Base-by-base conservation (phyloP, 257 asterid species). In the Paulownia fortunei region DNA sequence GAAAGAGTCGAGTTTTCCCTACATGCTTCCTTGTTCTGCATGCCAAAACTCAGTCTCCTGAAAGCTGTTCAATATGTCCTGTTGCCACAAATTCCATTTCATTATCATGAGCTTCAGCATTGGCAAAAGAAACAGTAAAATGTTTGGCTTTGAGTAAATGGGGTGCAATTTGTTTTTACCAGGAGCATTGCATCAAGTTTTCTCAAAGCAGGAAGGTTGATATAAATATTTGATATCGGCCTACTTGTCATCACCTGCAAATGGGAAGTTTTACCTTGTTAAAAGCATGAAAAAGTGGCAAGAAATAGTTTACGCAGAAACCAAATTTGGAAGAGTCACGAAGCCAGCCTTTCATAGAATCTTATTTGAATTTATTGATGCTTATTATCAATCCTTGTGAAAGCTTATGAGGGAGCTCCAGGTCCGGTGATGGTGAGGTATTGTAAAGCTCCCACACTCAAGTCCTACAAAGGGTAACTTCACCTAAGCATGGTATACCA, bases 31-130 rank as follows among this genome's bases (percentile, higher is more conserved):
- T 66, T 89, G 79, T 67, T 93, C 97, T 5, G 91, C 98, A 65
- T 96, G 93, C 99, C 97, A 90, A 68, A 96, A 93, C 73, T 96
- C 97, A 0, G 87, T 88, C 24, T 83, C 90, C 81, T 84, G 89
- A 69, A 96, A 96, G 83, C 95, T 85, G 74, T 92, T 94, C 89
- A 93, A 58, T 60, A 85, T 82, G 27, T 88, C 98, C 98, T 95
- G 91, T 70, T 68, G 74, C 82, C 21, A 80, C 19, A 39, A 32
- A 27, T 26, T 26, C 19, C n/a, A n/a, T 49, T 32, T 13, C 44
- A 58, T 52, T 9, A 10, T 42, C 44, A 69, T 56, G n/a, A 76
- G 6, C 62, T 81, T 58, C 56, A 26, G 19, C 21, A 37, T 11
- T 18, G 42, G 32, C 12, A 18, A 61, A 64, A 49, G 13, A 65